Percentiles rank a stretch among this genome's conserved stretches.
phyloP scores from a whole-genome alignment of 75 land plant genomes.

The Azolla pinnata region DNA sequence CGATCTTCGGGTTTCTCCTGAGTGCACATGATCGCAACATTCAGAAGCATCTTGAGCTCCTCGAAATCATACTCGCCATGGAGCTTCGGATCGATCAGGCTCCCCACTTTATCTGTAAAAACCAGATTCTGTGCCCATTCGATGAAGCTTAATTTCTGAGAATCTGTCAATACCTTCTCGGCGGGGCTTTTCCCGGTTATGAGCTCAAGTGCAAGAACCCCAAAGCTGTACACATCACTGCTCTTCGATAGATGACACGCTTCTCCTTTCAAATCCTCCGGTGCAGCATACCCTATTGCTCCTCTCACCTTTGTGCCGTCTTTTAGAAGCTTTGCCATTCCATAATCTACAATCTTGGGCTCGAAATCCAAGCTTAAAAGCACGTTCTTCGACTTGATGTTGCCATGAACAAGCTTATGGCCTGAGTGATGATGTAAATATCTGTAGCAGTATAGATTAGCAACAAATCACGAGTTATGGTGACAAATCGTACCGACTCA shows the following conservation, averaged over 20 bases:
- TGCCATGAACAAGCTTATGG: conserved; percentile 4
- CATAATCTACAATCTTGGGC: conserved; percentile 5
- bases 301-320: not conserved
- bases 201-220: conserved; percentile 4
- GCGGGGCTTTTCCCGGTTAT: conserved; percentile 7
- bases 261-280: conserved; percentile 4
- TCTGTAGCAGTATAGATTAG: not conserved
- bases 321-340: conserved; percentile 6
- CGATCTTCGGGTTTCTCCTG: conserved; percentile 1
- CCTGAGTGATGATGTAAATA: conserved; percentile 4
- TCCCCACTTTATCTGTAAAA: not conserved
- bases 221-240: conserved; percentile 6
- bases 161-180: not conserved
- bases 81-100: conserved; percentile 5
- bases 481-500: not conserved
- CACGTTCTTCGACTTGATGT: conserved; percentile 7
- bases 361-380: not conserved
- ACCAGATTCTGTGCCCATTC: conserved; percentile 8
- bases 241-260: not conserved
- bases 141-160: not conserved
- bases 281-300: conserved; percentile 5
- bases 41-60: conserved; percentile 2
- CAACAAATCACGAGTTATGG: not conserved
- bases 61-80: not conserved
- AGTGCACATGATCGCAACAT: conserved; percentile 3